Evolutionary conservation across 2,329 filamentous ascomycete genomes (phyloP).

Genomic region (Alternaria arbusti): DNA sequence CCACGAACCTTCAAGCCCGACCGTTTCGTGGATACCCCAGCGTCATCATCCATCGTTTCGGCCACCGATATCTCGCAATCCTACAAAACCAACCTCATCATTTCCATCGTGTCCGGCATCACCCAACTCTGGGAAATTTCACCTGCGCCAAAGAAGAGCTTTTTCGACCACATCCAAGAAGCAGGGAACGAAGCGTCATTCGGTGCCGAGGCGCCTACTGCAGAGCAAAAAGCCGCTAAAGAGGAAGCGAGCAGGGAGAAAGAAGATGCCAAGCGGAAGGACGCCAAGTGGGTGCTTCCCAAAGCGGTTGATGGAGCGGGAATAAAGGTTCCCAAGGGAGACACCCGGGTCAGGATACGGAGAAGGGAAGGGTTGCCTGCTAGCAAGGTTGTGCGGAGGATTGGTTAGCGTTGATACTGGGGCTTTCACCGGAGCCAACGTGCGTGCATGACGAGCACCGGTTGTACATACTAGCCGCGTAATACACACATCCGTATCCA

Average conservation of each 20-base stretch:
- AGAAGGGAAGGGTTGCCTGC: conserved; percentile 38
- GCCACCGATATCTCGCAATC: conserved; percentile 19
- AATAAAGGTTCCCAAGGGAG: conserved; percentile 58
- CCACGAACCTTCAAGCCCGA: conserved; percentile 35
- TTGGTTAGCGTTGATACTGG: conserved; percentile 13
- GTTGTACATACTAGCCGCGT: neutral
- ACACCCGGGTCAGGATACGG: conserved; percentile 62
- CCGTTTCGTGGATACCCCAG: conserved; percentile 28
- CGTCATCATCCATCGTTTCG: conserved; percentile 24
- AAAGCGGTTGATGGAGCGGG: conserved; percentile 54
- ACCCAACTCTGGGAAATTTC: conserved; percentile 45
- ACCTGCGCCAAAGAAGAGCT: conserved; percentile 41
- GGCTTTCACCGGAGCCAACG: conserved; percentile 1
- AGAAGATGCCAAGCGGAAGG: conserved; percentile 14
- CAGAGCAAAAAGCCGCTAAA: conserved; percentile 16
- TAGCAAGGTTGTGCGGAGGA: conserved; percentile 15
- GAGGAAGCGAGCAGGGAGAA: conserved; percentile 13
- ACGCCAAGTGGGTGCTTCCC: conserved; percentile 58
- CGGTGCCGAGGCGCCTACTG: conserved; percentile 29
- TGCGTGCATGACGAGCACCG: neutral
- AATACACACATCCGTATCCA: neutral
- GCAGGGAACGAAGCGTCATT: conserved; percentile 39
- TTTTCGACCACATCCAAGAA: conserved; percentile 42
- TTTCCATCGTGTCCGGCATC: conserved; percentile 41
- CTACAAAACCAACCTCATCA: conserved; percentile 32